phyloP scores from a whole-genome alignment of 2,329 filamentous ascomycete genomes.

The Sordariomycetes sp. region DNA sequence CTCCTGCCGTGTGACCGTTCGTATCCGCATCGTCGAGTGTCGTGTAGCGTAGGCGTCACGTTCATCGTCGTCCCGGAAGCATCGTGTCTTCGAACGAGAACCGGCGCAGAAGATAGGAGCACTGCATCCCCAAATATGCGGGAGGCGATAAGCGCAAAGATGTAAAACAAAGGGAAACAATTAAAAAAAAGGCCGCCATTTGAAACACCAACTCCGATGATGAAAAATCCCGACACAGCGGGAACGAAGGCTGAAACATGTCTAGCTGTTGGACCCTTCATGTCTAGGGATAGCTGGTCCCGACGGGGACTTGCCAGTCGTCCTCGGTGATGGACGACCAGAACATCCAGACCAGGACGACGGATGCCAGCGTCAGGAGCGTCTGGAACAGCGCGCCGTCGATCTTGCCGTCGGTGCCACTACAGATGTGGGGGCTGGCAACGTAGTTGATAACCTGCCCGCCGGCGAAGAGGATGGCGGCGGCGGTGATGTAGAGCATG shows the following conservation, averaged over 20 bases:
- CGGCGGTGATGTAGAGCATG: constrained; percentile 74
- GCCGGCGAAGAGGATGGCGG: constrained; percentile 72
- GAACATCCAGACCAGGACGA: constrained; percentile 81
- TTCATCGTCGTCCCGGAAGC: neutral
- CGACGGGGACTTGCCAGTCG: constrained; percentile 65
- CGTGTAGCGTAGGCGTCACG: constrained; percentile 1
- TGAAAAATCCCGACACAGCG: constrained; percentile 3
- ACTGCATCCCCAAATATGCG: constrained; percentile 4
- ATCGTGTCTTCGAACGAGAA: constrained; percentile 6
- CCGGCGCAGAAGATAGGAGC: constrained; percentile 7
- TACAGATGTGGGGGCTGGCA: constrained; percentile 81
- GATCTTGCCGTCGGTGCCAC: constrained; percentile 70
- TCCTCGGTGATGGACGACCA: constrained; percentile 99
- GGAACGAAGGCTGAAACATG: constrained; percentile 3
- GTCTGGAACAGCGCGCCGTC: constrained; percentile 90
- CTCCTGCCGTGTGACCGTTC: neutral
- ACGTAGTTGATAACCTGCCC: constrained; percentile 96
- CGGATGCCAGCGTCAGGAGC: constrained; percentile 75
- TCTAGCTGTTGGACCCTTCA: neutral
- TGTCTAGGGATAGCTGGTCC: constrained; percentile 21
- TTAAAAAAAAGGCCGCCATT: constrained; percentile 9
- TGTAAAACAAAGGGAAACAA: constrained; percentile 7
- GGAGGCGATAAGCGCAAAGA: constrained; percentile 7
- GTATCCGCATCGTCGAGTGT: neutral
- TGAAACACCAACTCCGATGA: constrained; percentile 10